Evolutionary conservation across 2,329 filamentous ascomycete genomes (phyloP), one percentile per base, ranked within the genome.

Genomic region (Aureobasidium lini): DNA sequence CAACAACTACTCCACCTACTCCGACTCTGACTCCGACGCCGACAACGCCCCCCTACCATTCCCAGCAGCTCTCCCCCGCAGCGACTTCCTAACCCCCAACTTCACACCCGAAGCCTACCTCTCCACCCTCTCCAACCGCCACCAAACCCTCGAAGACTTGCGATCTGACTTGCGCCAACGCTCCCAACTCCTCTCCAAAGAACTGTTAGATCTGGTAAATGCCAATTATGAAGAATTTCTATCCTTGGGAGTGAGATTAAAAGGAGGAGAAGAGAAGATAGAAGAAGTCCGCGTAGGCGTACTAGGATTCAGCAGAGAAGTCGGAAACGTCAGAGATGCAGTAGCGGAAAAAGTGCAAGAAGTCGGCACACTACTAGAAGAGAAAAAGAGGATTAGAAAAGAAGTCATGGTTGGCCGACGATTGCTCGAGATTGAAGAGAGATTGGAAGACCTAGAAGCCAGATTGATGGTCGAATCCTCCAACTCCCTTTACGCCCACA

Each of bases 101-200:
- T 99, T 99, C 73, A 84, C 90, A 63, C 87, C 95, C 0, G 83
- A 89, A 1, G 77, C 78, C 2, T 99, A 96, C 72, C 86, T 99
- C 74, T 91, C 86, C 7, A 87, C 88, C 1, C 81, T 96, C 1
- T 84, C 85, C 18, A 86, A 94, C 70, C 88, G 94, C 1, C 94
- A 99, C 72, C 94, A 99, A 73, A 96, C 93, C 0, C 88, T 99
- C 49, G 92, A 96, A 71, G 94, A 99, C 72, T 79, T 99, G 34
- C 89, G 93, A 37, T 77, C 86, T 5, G 95, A 99, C 69, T 80
- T 99, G 15, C 86, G 92, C 46, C 84, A 91, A 61, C 82, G 95
- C 56, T 89, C 86, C 65, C 84, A 89, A 66, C 81, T 87, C 18
- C 86, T 99, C 62, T 89, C 86, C 68, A 84, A 87, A 63, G 94